A percentile compares a stretch with the other conserved stretches of the same genome.
Conservation (phyloP, 345 rosid species). For the Murraya koenigii region DNA sequence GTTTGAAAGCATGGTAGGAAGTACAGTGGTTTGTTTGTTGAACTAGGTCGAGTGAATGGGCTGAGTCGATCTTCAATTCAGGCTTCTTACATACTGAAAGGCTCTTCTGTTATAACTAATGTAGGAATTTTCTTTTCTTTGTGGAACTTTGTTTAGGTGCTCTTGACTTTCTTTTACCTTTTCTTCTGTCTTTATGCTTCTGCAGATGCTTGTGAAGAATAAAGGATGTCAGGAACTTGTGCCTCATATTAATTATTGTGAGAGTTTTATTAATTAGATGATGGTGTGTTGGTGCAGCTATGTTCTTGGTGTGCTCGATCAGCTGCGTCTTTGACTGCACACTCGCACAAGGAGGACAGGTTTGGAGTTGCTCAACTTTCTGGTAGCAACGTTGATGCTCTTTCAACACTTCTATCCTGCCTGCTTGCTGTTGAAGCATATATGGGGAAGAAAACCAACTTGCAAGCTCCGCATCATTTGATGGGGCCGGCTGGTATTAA, state of each 20-base stretch:
- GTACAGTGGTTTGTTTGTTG: background rate
- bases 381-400: conserved; percentile 69
- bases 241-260: background rate
- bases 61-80: background rate
- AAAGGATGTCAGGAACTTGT: background rate
- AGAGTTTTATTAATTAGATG: background rate
- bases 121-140: background rate
- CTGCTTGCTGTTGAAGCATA: conserved; percentile 77
- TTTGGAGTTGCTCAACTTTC: conserved; percentile 94
- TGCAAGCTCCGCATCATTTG: conserved; percentile 61
- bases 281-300: conserved; percentile 41
- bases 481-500: conserved; percentile 69
- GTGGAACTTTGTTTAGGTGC: background rate
- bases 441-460: conserved; percentile 76
- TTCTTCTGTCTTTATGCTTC: background rate
- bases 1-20: background rate
- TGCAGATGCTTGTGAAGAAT: background rate
- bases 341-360: conserved; percentile 76
- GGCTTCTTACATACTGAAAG: background rate
- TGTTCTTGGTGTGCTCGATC: conserved; percentile 83
- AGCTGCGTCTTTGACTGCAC: conserved; percentile 61
- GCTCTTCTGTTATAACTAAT: background rate
- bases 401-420: conserved; percentile 74
- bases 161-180: background rate
- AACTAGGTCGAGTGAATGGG: background rate